These are phyloP conservation scores for Ustilago curta DNA, from an alignment of 1,284 basidiomycete genomes.

Conservation along the genomic window DNA sequence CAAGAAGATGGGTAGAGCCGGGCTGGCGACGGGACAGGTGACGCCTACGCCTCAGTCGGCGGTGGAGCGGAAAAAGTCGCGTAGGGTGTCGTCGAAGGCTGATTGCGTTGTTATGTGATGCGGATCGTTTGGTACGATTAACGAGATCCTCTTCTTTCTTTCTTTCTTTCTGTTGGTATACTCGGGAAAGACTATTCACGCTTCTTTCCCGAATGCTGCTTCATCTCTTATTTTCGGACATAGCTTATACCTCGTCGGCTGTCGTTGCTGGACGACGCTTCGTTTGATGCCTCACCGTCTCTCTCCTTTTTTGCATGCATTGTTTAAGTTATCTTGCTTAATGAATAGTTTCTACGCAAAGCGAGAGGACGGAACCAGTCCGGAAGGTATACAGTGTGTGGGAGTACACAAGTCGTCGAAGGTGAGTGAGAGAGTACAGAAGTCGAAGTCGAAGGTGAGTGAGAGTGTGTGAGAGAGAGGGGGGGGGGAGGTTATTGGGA, in stretches of 20 bases:
- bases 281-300: neutral
- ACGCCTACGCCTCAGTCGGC: conserved; percentile 32
- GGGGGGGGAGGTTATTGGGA: neutral
- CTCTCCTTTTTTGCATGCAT: neutral
- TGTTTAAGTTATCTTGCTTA: conserved; percentile 2
- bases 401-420: too few relatives aligned
- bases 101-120: conserved; percentile 52
- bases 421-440: too few relatives aligned
- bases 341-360: neutral
- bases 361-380: too few relatives aligned
- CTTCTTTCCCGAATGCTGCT: neutral
- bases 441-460: too few relatives aligned
- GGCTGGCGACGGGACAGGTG: conserved; percentile 23
- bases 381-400: neutral
- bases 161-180: too few relatives aligned
- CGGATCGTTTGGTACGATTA: neutral
- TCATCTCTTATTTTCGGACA: neutral
- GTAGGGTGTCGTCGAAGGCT: conserved; percentile 38
- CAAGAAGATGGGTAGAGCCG: conserved; percentile 15
- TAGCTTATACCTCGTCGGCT: neutral
- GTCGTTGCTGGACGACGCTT: neutral
- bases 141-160: too few relatives aligned
- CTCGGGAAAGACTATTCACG: conserved; percentile 20
- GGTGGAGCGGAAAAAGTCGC: conserved; percentile 42
- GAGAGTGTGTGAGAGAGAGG: neutral